phyloP scores from a whole-genome alignment of 2,329 filamentous ascomycete species.

The Aspergillus fumigatiaffinis region DNA sequence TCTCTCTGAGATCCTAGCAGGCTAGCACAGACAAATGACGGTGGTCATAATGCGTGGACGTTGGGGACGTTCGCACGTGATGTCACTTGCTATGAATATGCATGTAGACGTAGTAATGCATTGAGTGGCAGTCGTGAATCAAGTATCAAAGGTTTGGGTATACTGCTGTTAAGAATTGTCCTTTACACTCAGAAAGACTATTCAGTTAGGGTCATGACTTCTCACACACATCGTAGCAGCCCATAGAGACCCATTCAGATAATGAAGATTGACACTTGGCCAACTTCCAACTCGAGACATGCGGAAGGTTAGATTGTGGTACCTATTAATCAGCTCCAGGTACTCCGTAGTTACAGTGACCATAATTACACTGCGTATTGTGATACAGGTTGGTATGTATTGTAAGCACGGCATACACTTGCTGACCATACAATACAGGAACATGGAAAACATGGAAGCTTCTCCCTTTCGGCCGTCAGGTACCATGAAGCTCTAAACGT shows the following conservation, averaged over 20 bases:
- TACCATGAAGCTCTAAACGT: neutral
- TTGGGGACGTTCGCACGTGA: conserved; percentile 9
- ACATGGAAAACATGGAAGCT: neutral
- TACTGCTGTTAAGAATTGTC: neutral
- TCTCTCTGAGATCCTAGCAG: conserved; percentile 6
- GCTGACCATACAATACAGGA: neutral
- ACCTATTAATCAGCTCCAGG: neutral
- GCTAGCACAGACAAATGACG: neutral
- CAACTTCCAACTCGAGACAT: conserved; percentile 13
- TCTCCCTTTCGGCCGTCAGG: neutral
- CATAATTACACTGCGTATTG: neutral
- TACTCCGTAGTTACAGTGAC: neutral
- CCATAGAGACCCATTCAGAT: neutral
- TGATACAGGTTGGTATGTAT: neutral
- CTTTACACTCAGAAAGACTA: neutral
- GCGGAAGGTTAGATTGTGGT: neutral
- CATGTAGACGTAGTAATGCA: neutral
- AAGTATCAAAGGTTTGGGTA: neutral
- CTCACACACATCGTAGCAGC: neutral
- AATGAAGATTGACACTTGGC: conserved; percentile 13
- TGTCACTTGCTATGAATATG: neutral
- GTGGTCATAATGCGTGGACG: conserved; percentile 5
- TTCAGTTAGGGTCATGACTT: neutral
- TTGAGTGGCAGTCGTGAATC: neutral
- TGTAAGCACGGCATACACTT: neutral